Conservation (phyloP, 2,329 filamentous ascomycete species). For the Alternaria brassicae region DNA sequence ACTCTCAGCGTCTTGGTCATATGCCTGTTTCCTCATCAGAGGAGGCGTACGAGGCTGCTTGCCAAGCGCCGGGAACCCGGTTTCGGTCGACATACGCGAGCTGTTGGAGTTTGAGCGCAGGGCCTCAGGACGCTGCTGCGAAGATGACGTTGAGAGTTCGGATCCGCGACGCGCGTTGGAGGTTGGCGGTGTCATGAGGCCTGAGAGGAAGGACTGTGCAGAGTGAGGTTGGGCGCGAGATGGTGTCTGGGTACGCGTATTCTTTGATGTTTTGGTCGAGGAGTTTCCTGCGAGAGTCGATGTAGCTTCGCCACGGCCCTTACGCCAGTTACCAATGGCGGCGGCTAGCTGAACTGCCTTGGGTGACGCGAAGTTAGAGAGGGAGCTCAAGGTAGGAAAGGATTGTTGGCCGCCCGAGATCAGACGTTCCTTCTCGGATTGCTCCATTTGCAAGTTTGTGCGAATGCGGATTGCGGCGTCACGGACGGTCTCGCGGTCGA, state of each 20-base stretch:
- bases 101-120: conserved; percentile 37
- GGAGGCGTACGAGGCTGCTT: conserved; percentile 59
- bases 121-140: conserved; percentile 31
- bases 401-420: conserved; percentile 67
- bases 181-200: conserved; percentile 87
- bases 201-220: conserved; percentile 72
- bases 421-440: conserved; percentile 89
- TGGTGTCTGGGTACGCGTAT: conserved; percentile 43
- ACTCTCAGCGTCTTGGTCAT: conserved; percentile 66
- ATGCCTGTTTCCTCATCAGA: conserved; percentile 62
- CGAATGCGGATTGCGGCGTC: conserved; percentile 92
- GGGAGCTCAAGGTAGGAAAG: conserved; percentile 78
- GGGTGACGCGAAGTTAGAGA: conserved; percentile 79
- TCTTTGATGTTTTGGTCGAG: conserved; percentile 44
- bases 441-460: conserved; percentile 96
- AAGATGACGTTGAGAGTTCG: conserved; percentile 50
- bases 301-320: conserved; percentile 60
- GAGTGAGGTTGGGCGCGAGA: conserved; percentile 52
- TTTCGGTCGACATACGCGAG: conserved; percentile 39
- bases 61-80: conserved; percentile 43
- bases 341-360: conserved; percentile 89
- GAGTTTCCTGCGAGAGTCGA: conserved; percentile 51
- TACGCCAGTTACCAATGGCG: conserved; percentile 97
- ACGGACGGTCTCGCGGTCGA: conserved; percentile 79
- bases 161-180: conserved; percentile 72